phyloP scores from a whole-genome alignment of 352 stramenopile genomes.

The Phytophthora cactorum region DNA sequence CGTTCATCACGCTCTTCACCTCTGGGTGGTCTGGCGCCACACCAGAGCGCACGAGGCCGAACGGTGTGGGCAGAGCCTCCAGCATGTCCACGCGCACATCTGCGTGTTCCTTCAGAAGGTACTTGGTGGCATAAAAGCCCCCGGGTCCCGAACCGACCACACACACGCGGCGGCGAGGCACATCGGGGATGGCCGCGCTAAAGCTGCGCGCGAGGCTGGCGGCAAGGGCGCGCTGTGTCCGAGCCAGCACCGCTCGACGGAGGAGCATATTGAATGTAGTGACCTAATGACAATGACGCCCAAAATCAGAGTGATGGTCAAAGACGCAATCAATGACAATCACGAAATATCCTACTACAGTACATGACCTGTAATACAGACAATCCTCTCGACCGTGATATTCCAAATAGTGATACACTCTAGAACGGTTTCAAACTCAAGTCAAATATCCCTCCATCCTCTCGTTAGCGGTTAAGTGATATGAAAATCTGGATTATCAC shows the following conservation, averaged over 20 bases:
- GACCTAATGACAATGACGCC: no score
- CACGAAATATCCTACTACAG: no score
- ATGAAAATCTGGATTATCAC: no score
- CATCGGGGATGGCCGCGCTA: conserved; percentile 15
- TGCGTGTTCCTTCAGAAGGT: conserved; percentile 89
- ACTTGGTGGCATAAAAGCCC: conserved; percentile 96
- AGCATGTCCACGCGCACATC: conserved; percentile 90
- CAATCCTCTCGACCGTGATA: no score
- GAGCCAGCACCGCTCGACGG: conserved; percentile 3
- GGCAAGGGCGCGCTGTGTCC: background rate
- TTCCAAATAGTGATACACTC: no score
- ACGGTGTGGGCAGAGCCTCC: conserved; percentile 95
- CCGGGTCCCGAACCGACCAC: conserved; percentile 91
- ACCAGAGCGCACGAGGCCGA: conserved; percentile 96
- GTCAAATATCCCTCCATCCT: no score
- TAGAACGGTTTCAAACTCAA: no score
- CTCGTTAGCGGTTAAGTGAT: no score
- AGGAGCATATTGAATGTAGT: conserved; percentile 6
- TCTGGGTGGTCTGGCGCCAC: conserved; percentile 98
- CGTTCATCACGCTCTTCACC: conserved; percentile 98
- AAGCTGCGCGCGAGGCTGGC: conserved; percentile 15
- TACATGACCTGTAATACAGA: no score
- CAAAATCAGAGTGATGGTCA: no score
- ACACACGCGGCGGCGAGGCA: conserved; percentile 70
- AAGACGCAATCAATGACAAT: conserved; percentile 6